Percentiles rank a stretch among this genome's conserved stretches.
Evolutionary conservation across 2,329 filamentous ascomycete genomes (phyloP).

Genomic region (Stemphylium lycopersici): DNA sequence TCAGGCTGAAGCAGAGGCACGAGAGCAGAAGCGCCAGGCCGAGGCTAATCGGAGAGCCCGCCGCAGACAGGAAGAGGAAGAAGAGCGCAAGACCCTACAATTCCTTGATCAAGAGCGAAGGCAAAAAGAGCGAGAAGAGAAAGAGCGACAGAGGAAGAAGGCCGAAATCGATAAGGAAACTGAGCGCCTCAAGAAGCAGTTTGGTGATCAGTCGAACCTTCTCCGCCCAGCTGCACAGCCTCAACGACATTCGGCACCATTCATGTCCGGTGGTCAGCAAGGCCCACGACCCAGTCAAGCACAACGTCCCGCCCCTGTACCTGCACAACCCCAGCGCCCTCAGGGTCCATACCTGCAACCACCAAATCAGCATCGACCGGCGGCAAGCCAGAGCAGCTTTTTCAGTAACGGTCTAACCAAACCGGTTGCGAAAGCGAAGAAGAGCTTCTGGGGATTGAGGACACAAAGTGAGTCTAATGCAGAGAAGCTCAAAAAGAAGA

Average conservation of each 20-base stretch:
- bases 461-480: conserved; percentile 38
- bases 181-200: conserved; percentile 70
- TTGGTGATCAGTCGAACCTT: conserved; percentile 58
- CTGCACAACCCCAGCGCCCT: conserved; percentile 22
- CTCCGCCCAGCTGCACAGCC: conserved; percentile 25
- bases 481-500: conserved; percentile 51
- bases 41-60: conserved; percentile 59
- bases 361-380: conserved; percentile 29
- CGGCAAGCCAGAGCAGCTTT: conserved; percentile 43
- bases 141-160: conserved; percentile 61
- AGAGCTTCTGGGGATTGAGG: conserved; percentile 48
- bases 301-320: conserved; percentile 20
- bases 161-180: conserved; percentile 74
- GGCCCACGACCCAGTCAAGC: conserved; percentile 14
- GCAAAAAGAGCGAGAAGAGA: conserved; percentile 70
- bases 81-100: conserved; percentile 50
- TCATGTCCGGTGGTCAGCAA: conserved; percentile 23
- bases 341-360: conserved; percentile 43
- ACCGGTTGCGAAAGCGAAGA: conserved; percentile 41
- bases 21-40: conserved; percentile 54
- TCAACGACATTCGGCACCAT: conserved; percentile 33
- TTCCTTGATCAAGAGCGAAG: conserved; percentile 52
- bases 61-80: conserved; percentile 63
- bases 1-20: conserved; percentile 52
- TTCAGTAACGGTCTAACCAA: conserved; percentile 42